Base-by-base conservation (phyloP, 768 basidiomycete genomes). In the Coprinopsis sp. region DNA sequence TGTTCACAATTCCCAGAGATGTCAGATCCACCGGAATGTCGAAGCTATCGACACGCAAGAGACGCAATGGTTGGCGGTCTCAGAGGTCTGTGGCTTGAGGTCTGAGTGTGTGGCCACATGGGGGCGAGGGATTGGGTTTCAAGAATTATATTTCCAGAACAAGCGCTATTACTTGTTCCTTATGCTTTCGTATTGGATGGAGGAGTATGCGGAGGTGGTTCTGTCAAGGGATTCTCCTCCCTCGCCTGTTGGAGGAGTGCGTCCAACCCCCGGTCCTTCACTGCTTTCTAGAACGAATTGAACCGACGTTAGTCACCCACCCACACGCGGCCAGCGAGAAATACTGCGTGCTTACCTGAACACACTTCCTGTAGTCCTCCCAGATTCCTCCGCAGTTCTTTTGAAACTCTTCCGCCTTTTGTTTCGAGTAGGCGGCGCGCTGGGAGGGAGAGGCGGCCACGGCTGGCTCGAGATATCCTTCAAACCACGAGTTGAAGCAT, bases 401-500 rank as follows among this genome's bases (percentile, higher is more conserved):
- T 55, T 97, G 84, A 61, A 93, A 95, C 63, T 95, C 89, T 33
- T 85, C 84, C 4, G 91, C 89, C 65, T 93, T 94, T 49, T 77
- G 66, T 55, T 82, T 80, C 3, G 86, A 81, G 57, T 85, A 83
- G 37, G 71, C 77, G 13, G 73, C 67, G 37, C 80, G 79, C 46
- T 76, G 68, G 43, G 74, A 68, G 11, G 64, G 51, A 5, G 69
- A 54, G 13, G 66, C 65, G 12, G 72, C 65, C 14, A 85, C 71
- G 8, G 81, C 82, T 7, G 92, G 92, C 58, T 92, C 87, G 19
- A 97, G 81, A 63, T 97, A 99, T 10, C 90, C 91, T 64, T 96
- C 93, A 56, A 99, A 93, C 95, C 94, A 97, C 6, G 87, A 80
- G 58, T 96, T 96, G 71, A 98, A 98, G 72, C 94, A 98, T 0